Evolutionary conservation across 1,139 yeast genomes (phyloP).

Genomic region (Pneumocystis canis): DNA sequence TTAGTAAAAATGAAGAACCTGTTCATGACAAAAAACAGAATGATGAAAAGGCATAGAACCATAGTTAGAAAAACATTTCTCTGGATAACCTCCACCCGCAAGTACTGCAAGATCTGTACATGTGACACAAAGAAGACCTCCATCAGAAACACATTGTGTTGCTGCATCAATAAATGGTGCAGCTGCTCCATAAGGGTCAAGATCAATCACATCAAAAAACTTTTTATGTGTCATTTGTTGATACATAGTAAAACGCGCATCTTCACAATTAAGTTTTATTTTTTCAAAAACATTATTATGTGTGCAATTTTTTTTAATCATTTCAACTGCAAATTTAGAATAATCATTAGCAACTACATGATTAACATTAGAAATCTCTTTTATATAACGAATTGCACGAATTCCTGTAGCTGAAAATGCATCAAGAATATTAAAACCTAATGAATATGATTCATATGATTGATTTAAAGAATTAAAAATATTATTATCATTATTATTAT

Average conservation of each 20-base stretch:
- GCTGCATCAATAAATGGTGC: constrained; percentile 90
- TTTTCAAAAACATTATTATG: constrained; percentile 43
- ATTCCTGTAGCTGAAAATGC: constrained; percentile 92
- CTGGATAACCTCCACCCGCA: constrained; percentile 94
- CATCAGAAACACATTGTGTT: constrained; percentile 61
- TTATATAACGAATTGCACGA: constrained; percentile 82
- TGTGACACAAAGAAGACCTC: constrained; percentile 73
- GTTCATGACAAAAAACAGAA: constrained; percentile 79
- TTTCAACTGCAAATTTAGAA: constrained; percentile 69
- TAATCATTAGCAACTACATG: constrained; percentile 79
- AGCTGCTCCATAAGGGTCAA: constrained; percentile 96
- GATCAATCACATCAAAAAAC: constrained; percentile 69
- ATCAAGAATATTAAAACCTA: constrained; percentile 57
- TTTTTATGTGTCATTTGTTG: constrained; percentile 28
- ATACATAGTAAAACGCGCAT: constrained; percentile 75
- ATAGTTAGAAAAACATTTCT: constrained; percentile 82
- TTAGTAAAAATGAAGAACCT: constrained; percentile 19
- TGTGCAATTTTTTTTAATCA: constrained; percentile 56
- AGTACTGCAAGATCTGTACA: constrained; percentile 93
- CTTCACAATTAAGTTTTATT: constrained; percentile 61
- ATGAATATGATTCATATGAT: constrained; percentile 18
- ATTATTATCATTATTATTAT: background rate
- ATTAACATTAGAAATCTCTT: constrained; percentile 64
- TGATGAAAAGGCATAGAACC: constrained; percentile 74
- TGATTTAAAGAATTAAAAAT: background rate